Percentiles rank a stretch among this genome's conserved stretches.
Conservation (phyloP, 108 stramenopile species). For the Cyclotella baltica region DNA sequence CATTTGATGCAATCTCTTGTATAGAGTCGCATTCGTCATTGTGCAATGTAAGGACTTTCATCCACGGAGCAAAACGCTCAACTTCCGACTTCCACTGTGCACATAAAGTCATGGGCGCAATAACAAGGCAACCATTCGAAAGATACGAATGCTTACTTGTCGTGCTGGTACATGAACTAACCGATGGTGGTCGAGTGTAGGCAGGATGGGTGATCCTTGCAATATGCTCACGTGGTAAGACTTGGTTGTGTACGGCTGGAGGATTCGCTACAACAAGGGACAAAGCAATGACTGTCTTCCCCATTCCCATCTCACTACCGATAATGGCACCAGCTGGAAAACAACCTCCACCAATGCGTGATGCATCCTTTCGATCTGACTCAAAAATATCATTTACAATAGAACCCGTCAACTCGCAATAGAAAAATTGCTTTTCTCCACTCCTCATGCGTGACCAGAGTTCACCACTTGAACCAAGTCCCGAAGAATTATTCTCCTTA, state of each 20-base stretch:
- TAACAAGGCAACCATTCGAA: slow-evolving; percentile 32
- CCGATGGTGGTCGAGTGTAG: background rate
- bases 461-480: slow-evolving; percentile 35
- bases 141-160: slow-evolving; percentile 14
- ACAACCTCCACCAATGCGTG: background rate
- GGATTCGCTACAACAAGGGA: slow-evolving; percentile 34
- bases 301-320: slow-evolving; percentile 30
- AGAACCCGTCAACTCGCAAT: slow-evolving; percentile 34
- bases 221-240: background rate
- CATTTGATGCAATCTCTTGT: slow-evolving; percentile 24
- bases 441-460: slow-evolving; percentile 35
- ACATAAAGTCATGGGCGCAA: slow-evolving; percentile 44
- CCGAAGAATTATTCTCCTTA: slow-evolving; percentile 35
- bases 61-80: slow-evolving; percentile 36
- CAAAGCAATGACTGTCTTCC: slow-evolving; percentile 33
- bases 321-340: slow-evolving; percentile 28
- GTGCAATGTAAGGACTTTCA: slow-evolving; percentile 26
- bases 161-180: background rate
- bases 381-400: slow-evolving; percentile 27
- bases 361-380: background rate
- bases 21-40: slow-evolving; percentile 14
- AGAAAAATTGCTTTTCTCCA: slow-evolving; percentile 25
- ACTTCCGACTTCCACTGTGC: slow-evolving; percentile 40
- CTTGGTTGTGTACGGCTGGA: slow-evolving; percentile 9
- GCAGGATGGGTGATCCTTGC: background rate